Evolutionary conservation across 352 stramenopile species (phyloP), one percentile per base, ranked within the genome.

Genomic region (Phytophthora hybrid): DNA sequence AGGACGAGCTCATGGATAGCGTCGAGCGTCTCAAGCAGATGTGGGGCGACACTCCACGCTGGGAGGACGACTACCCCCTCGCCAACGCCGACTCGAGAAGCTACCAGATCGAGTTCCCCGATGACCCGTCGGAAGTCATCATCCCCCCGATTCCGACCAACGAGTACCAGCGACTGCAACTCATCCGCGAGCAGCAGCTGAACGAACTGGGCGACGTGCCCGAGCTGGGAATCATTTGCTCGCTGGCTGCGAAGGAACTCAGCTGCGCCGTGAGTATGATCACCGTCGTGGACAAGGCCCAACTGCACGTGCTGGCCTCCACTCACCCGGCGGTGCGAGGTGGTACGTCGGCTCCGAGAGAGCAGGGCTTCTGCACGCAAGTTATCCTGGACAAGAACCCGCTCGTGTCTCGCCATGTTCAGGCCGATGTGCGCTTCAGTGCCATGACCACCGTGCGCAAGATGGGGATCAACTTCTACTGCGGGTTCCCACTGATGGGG

Each of bases 211-310:
- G 81, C 2, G 74, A 81, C 18, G 78, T 81, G 13, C 82, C 89
- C 7, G 87, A 94, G 64, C 78, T 94, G n/a, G 82, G 79, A 14
- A 85, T 92, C 56, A 88, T 94, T 54, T 94, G 87, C 63, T 78
- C 78, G 2, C 71, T 94, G 54, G 85, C 82, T 23, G 70, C 74
- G 3, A 83, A 81, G 31, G 83, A 92, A 59, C 78, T 93, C 10
- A 73, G 69, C 52, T 92, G 84, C 59, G 80, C 80, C 11, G 76
- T 83, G 19, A 89, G 74, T 51, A 76, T 88, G 63, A 79, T 93
- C 68, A 94, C 84, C 47, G 73, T 94, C 54, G 80, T 93, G 31
- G 78, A 85, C 47, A 71, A 79, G 21, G 63, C 86, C n/a, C 69
- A 85, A 31, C 55, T 85, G 44, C 78, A 85, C 61, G 78, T 92